phyloP scores from a whole-genome alignment of 2,329 filamentous ascomycete genomes.

The Emergomyces pasteurianus region DNA sequence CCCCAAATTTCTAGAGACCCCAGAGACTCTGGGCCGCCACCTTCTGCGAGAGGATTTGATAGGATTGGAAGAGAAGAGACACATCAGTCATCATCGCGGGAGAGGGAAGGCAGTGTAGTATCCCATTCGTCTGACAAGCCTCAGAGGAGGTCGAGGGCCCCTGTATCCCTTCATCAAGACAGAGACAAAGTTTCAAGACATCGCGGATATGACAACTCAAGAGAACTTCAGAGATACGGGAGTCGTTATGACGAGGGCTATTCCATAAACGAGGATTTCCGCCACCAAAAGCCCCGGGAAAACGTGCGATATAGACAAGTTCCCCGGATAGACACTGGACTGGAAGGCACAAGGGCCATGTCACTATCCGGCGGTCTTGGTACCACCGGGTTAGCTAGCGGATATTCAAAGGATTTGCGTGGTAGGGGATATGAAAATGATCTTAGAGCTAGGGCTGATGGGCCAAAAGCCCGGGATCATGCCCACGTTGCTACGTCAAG shows the following conservation, averaged over 20 bases:
- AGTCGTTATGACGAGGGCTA: conserved; percentile 3
- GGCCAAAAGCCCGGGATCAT: conserved; percentile 16
- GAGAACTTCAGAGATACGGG: conserved; percentile 22
- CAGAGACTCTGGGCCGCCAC: conserved; percentile 22
- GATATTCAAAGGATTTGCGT: conserved; percentile 22
- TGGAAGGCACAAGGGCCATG: background rate
- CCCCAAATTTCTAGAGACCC: conserved; percentile 12
- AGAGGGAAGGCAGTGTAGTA: conserved; percentile 18
- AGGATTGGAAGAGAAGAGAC: conserved; percentile 14
- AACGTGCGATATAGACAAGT: background rate
- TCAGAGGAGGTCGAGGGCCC: conserved; percentile 26
- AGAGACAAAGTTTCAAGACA: conserved; percentile 32
- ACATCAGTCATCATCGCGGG: conserved; percentile 11
- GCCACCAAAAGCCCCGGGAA: background rate
- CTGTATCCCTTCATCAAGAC: conserved; percentile 38
- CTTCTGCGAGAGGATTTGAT: conserved; percentile 27
- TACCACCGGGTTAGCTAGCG: conserved; percentile 25
- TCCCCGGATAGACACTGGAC: background rate
- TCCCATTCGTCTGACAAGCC: conserved; percentile 27
- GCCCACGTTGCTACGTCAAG: background rate
- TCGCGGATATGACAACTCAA: conserved; percentile 34
- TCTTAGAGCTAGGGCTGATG: conserved; percentile 7
- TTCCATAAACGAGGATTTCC: conserved; percentile 4
- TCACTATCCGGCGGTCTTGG: conserved; percentile 19
- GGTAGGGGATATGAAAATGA: conserved; percentile 16